phyloP scores from a whole-genome alignment of 2,329 filamentous ascomycete species.

The Ampelomyces quisqualis region DNA sequence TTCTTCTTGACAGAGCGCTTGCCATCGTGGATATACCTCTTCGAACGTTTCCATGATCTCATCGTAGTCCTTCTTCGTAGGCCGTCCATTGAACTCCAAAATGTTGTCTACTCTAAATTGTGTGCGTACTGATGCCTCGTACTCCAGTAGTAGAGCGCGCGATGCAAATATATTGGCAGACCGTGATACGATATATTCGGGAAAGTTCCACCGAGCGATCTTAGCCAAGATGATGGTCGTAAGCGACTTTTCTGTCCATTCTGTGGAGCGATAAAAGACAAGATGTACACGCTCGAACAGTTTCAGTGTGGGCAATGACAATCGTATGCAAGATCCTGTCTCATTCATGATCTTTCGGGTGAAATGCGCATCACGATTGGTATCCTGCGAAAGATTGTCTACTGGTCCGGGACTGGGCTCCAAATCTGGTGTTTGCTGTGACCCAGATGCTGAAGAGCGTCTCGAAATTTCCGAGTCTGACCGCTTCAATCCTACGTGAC shows the following conservation, averaged over 20 bases:
- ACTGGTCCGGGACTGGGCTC: slow-evolving; percentile 32
- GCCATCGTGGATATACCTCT: slow-evolving; percentile 79
- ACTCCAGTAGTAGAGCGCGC: slow-evolving; percentile 75
- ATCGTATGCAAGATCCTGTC: slow-evolving; percentile 79
- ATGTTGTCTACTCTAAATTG: slow-evolving; percentile 80
- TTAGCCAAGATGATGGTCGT: slow-evolving; percentile 93
- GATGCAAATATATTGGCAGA: slow-evolving; percentile 86
- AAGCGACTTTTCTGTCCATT: slow-evolving; percentile 96
- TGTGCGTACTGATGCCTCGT: slow-evolving; percentile 79
- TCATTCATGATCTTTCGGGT: slow-evolving; percentile 72
- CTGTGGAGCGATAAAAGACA: slow-evolving; percentile 92
- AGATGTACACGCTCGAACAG: slow-evolving; percentile 93
- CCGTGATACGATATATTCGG: slow-evolving; percentile 84
- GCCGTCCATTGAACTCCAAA: slow-evolving; percentile 74
- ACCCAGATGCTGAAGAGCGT: slow-evolving; percentile 47
- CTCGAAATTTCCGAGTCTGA: slow-evolving; percentile 61
- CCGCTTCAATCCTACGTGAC: slow-evolving; percentile 65
- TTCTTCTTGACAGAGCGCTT: slow-evolving; percentile 69
- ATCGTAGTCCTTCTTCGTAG: slow-evolving; percentile 64
- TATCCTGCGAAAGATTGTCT: slow-evolving; percentile 43
- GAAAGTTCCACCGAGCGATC: slow-evolving; percentile 84
- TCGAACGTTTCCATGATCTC: slow-evolving; percentile 72
- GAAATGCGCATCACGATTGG: slow-evolving; percentile 73
- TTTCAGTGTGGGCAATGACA: slow-evolving; percentile 70
- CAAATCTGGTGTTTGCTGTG: slow-evolving; percentile 32